Evolutionary conservation across 768 basidiomycete genomes (phyloP).

Genomic region (Mycena latifolia): DNA sequence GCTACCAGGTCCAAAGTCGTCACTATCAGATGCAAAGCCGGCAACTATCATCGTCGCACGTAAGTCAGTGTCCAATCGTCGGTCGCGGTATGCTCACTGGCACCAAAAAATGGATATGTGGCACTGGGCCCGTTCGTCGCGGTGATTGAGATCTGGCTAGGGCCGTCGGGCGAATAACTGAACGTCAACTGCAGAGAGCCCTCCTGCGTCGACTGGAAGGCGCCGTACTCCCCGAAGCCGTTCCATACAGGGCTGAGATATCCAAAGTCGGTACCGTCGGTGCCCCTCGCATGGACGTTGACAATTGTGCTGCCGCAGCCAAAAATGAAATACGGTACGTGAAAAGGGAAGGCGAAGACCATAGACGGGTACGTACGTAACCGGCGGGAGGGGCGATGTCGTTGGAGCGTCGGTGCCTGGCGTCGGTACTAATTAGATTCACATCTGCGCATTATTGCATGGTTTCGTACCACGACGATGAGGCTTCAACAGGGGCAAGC

Average conservation of each 20-base stretch:
- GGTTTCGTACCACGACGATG: not conserved
- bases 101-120: not conserved
- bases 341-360: not conserved
- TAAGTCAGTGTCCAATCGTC: no score
- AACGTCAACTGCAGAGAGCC: not conserved
- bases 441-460: not conserved
- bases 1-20: not conserved
- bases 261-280: conserved; percentile 1
- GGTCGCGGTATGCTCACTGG: not conserved
- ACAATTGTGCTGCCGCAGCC: not conserved
- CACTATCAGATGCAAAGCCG: not conserved
- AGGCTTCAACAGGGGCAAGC: not conserved
- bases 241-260: not conserved
- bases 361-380: not conserved
- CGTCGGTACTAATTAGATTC: not conserved
- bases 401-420: not conserved
- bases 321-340: not conserved
- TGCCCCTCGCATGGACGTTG: not conserved
- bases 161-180: not conserved
- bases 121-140: not conserved
- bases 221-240: conserved; percentile 1
- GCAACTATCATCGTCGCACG: not conserved
- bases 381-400: not conserved
- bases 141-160: not conserved
- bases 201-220: not conserved